phyloP scores from a whole-genome alignment of 2,329 filamentous ascomycete genomes.

The Neofusicoccum laricinum region DNA sequence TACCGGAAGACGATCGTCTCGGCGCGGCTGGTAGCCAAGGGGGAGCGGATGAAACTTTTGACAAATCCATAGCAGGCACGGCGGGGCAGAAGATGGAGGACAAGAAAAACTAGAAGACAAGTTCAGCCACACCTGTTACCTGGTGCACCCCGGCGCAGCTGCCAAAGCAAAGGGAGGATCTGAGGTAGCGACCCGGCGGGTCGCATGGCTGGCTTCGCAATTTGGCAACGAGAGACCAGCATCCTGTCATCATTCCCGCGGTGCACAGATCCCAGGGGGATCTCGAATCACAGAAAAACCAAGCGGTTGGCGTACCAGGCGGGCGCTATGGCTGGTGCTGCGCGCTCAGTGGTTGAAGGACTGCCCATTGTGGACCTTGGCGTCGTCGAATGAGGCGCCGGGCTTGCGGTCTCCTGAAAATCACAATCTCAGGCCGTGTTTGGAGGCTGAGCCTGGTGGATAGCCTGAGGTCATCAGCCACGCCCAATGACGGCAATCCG shows the following conservation, averaged over 20 bases:
- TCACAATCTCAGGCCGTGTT: constrained; percentile 8
- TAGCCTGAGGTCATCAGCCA: constrained; percentile 9
- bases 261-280: background rate
- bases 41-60: background rate
- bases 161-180: background rate
- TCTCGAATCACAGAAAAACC: constrained; percentile 3
- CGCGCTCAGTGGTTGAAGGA: background rate
- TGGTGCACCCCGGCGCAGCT: background rate
- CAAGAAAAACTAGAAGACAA: background rate
- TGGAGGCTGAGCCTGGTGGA: background rate
- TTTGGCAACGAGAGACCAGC: background rate
- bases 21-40: background rate
- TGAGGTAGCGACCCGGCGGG: background rate
- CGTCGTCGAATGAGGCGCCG: background rate
- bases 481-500: constrained; percentile 1
- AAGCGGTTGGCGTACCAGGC: background rate
- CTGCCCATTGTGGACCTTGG: background rate
- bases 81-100: background rate
- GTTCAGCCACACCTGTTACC: background rate
- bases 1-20: background rate
- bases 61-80: background rate
- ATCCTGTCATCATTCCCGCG: constrained; percentile 8
- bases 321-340: background rate
- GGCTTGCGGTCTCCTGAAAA: constrained; percentile 7
- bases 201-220: background rate